These are phyloP conservation scores for Emmonsiellopsis sp. DNA, from an alignment of 2,329 filamentous ascomycete species.

Conservation along the genomic window DNA sequence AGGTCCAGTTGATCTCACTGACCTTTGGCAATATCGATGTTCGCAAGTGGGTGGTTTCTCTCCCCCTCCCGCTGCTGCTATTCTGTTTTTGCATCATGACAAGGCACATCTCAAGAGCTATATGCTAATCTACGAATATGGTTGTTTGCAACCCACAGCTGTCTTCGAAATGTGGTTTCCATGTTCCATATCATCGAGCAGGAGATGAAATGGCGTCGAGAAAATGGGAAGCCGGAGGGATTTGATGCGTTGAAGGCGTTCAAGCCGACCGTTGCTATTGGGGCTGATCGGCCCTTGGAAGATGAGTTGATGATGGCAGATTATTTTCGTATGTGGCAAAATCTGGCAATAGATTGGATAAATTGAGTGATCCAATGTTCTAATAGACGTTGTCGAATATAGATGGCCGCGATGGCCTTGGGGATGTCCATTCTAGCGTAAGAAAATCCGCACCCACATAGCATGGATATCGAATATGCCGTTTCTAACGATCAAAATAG, in stretches of 20 bases:
- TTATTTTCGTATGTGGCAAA: constrained; percentile 65
- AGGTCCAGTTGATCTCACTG: constrained; percentile 75
- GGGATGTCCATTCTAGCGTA: constrained; percentile 57
- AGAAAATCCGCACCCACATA: constrained; percentile 6
- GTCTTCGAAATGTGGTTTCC: constrained; percentile 77
- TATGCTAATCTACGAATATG: neutral
- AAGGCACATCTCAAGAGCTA: neutral
- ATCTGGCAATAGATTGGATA: neutral
- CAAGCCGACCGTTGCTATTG: constrained; percentile 79
- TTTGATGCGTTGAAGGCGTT: constrained; percentile 63
- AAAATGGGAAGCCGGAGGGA: constrained; percentile 56
- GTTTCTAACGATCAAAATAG: constrained; percentile 23
- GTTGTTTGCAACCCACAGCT: constrained; percentile 42
- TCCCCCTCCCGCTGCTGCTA: neutral
- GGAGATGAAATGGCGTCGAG: constrained; percentile 73
- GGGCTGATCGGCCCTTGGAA: constrained; percentile 75
- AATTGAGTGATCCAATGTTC: neutral
- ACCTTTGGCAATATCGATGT: constrained; percentile 93
- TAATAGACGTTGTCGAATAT: constrained; percentile 7
- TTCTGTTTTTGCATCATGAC: too few relatives aligned
- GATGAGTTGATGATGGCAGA: constrained; percentile 73
- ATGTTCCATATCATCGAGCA: constrained; percentile 88
- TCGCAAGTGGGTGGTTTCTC: constrained; percentile 50
- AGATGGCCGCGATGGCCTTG: constrained; percentile 71
- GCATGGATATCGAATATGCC: neutral